Evolutionary conservation across 2,329 filamentous ascomycete species (phyloP), one percentile per base, ranked within the genome.

Genomic region (Sclerotinia borealis): DNA sequence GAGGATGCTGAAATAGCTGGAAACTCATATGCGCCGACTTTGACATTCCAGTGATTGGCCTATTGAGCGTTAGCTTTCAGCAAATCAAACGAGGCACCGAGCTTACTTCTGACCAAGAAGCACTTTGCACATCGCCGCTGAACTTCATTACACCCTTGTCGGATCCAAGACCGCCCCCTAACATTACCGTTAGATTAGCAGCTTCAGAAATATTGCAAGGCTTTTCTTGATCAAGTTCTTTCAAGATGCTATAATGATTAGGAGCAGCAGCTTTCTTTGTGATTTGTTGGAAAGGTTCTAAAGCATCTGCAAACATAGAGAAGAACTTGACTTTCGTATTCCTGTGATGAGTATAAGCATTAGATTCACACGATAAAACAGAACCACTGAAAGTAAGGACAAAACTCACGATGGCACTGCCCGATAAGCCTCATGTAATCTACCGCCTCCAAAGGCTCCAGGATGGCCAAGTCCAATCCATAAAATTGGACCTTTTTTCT

Each of bases 281-380:
- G 51, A 87, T 79, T 22, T 79, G 74, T 64, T 77, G 76, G 71
- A 87, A 86, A 0, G 83, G 77, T 41, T 79, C 73, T 1, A 83
- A 73, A 1, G 79, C 82, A 22, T 80, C 78, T 22, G 83, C 83
- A 72, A 82, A 87, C 34, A 81, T 77, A 64, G 84, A 75, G 71
- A 88, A 87, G 27, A 85, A 76, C 50, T 79, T 79, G 48, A 84
- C 84, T 70, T 84, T 87, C 63, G 85, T 88, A 71, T 88, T 88
- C 68, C 83, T 66, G 61, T 65, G 6, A 31, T 8, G 29, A 22
- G n/a, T 9, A 45, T 11, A 22, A 17, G 41, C 13, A 25, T 56
- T 45, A 56, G 37, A 25, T 56, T 17, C 41, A 10, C 4, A 34
- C 6, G n/a, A 4, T 9, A 34, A 34, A 15, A 7, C 7, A 17